Evolutionary conservation across 2,329 filamentous ascomycete genomes (phyloP).

Genomic region (Hypoxylon sp.): DNA sequence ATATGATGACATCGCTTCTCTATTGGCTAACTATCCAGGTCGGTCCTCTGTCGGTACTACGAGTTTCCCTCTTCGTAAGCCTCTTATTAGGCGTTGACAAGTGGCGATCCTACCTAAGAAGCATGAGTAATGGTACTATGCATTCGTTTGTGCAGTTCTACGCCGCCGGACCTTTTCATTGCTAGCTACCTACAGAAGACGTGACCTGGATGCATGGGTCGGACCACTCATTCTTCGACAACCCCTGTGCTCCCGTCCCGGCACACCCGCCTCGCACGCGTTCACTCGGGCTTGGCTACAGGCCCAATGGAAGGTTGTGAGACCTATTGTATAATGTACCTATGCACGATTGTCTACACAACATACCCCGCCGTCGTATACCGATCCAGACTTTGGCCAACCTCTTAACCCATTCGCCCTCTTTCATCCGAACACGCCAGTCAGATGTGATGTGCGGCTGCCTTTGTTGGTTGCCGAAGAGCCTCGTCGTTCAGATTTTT

Average conservation of each 20-base stretch:
- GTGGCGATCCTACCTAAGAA: conserved; percentile 41
- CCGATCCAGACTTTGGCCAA: conserved; percentile 27
- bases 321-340: conserved; percentile 34
- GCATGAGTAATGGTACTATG: conserved; percentile 28
- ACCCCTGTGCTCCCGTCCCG: conserved; percentile 34
- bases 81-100: conserved; percentile 38
- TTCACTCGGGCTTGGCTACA: conserved; percentile 38
- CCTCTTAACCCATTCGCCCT: conserved; percentile 21
- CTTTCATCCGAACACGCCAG: conserved; percentile 21
- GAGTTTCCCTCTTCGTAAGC: conserved; percentile 23
- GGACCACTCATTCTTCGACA: conserved; percentile 29
- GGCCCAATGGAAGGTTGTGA: conserved; percentile 25
- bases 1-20: conserved; percentile 20
- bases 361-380: conserved; percentile 44
- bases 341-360: conserved; percentile 43
- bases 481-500: conserved; percentile 36
- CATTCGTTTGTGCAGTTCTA: conserved; percentile 21
- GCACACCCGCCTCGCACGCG: conserved; percentile 31
- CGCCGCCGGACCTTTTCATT: conserved; percentile 12
- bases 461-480: conserved; percentile 39
- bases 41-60: conserved; percentile 34
- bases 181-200: conserved; percentile 32
- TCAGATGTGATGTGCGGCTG: conserved; percentile 29
- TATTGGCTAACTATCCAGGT: conserved; percentile 24
- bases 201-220: conserved; percentile 28